Evolutionary conservation across 2,329 filamentous ascomycete genomes (phyloP), one percentile per base, ranked within the genome.

Genomic region (Penicillium hesseltinei): DNA sequence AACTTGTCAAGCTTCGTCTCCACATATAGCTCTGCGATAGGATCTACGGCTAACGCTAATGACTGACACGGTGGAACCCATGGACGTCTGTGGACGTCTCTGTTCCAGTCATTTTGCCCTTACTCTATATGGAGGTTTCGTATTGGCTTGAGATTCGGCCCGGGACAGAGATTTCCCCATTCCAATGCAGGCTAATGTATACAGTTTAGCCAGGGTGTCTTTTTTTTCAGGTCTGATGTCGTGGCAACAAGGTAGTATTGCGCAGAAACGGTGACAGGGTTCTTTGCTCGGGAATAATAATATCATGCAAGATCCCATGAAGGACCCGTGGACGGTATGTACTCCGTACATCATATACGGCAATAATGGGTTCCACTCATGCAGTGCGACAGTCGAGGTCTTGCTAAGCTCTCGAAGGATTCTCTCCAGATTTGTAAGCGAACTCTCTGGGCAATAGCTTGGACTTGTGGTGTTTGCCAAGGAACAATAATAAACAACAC

Each of bases 141-240:
- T 51, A 8, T 7, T 27, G 33, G 42, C 60, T 55, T 59, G 50
- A 51, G 58, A 62, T 57, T 65, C 60, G 60, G 63, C 50, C 62
- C 62, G 56, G 54, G 44, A 54, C 31, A 51, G 33, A 50, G 47
- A 40, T 51, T 54, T 25, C 31, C 48, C 57, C 55, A 51, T 47
- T 61, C 36, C 35, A 45, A 36, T 54, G 44, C 43, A 36, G 46
- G 58, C 53, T 46, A 40, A 19, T 15, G 13, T 35, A 23, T 35
- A 33, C 19, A n/a, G 27, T 48, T 21, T 42, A 21, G 31, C 38
- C 21, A 33, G 15, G 29, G 33, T 35, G 5, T 15, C 7, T 31
- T 27, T 31, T 38, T 45, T 36, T 17, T 44, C 1, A 15, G 21
- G 11, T 29, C 4, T 29, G 40, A 36, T 46, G 17, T 19, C 31